Percentiles rank a stretch among this genome's conserved stretches.
Evolutionary conservation across 192 early-diverging fungal species (phyloP).

Genomic region (Entomortierella beljakovae): DNA sequence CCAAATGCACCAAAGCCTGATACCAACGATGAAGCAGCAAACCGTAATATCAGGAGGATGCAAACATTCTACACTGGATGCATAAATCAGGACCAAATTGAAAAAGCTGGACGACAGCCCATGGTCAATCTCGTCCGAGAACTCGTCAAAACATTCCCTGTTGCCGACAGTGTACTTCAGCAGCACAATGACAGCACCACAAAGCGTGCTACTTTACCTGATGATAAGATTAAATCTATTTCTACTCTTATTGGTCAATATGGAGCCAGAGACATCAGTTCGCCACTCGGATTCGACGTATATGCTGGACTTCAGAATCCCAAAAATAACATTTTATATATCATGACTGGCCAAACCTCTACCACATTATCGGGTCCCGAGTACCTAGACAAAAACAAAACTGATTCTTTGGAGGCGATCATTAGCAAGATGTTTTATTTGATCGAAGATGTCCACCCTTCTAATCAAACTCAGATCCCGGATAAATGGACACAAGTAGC

Average conservation of each 20-base stretch:
- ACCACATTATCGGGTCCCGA: too few relatives aligned
- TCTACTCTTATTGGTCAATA: too few relatives aligned
- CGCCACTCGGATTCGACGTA: too few relatives aligned
- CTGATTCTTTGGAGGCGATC: slow-evolving; percentile 50
- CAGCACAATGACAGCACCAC: too few relatives aligned
- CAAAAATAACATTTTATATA: too few relatives aligned
- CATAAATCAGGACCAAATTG: slow-evolving; percentile 55
- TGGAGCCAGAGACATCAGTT: too few relatives aligned
- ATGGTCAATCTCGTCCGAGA: slow-evolving; percentile 38
- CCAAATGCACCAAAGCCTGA: too few relatives aligned
- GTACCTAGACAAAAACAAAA: slow-evolving; percentile 57
- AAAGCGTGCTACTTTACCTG: too few relatives aligned
- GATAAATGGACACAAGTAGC: slow-evolving; percentile 44
- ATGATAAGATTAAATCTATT: too few relatives aligned
- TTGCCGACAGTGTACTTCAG: slow-evolving; percentile 4
- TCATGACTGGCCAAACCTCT: too few relatives aligned
- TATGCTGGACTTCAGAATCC: too few relatives aligned
- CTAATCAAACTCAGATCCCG: background rate
- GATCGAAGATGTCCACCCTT: slow-evolving; percentile 14
- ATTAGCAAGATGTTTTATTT: slow-evolving; percentile 56
- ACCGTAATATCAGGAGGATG: slow-evolving; percentile 66
- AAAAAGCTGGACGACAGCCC: slow-evolving; percentile 49
- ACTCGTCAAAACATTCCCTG: slow-evolving; percentile 50
- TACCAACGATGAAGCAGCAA: too few relatives aligned
- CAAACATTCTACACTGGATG: slow-evolving; percentile 68